These are phyloP conservation scores for Cryphonectria nitschkei DNA, from an alignment of 2,329 filamentous ascomycete genomes.

Conservation along the genomic window DNA sequence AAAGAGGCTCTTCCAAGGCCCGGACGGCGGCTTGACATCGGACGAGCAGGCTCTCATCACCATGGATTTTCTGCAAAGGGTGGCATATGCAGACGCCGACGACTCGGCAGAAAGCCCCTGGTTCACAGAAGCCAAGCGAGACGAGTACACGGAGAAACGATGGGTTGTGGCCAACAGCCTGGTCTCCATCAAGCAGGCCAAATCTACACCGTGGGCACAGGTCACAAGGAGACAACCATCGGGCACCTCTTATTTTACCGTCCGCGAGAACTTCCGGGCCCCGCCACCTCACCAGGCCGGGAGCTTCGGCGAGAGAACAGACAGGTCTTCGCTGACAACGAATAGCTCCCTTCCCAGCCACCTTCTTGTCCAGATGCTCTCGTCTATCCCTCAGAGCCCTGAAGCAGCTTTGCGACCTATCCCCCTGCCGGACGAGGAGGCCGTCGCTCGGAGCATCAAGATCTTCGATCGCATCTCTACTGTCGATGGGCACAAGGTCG, in stretches of 20 bases:
- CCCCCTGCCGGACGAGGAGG: constrained; percentile 71
- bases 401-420: constrained; percentile 69
- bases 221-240: constrained; percentile 74
- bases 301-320: constrained; percentile 51
- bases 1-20: constrained; percentile 80
- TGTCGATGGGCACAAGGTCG: constrained; percentile 93
- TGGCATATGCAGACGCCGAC: constrained; percentile 82
- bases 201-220: constrained; percentile 67
- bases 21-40: constrained; percentile 71
- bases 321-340: constrained; percentile 55
- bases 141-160: constrained; percentile 66
- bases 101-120: constrained; percentile 70
- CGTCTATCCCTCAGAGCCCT: constrained; percentile 61
- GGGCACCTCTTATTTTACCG: constrained; percentile 63
- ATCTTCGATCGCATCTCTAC: constrained; percentile 86
- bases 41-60: constrained; percentile 95
- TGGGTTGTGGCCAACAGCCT: constrained; percentile 78
- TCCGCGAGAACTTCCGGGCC: constrained; percentile 63
- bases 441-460: constrained; percentile 73
- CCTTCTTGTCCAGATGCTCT: constrained; percentile 70
- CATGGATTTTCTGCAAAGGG: constrained; percentile 91
- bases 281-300: constrained; percentile 60
- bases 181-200: constrained; percentile 73
- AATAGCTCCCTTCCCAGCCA: constrained; percentile 74
- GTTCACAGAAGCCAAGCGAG: constrained; percentile 68